Conservation (phyloP, 2,329 filamentous ascomycete genomes). For the Cyphellophora attinorum region DNA sequence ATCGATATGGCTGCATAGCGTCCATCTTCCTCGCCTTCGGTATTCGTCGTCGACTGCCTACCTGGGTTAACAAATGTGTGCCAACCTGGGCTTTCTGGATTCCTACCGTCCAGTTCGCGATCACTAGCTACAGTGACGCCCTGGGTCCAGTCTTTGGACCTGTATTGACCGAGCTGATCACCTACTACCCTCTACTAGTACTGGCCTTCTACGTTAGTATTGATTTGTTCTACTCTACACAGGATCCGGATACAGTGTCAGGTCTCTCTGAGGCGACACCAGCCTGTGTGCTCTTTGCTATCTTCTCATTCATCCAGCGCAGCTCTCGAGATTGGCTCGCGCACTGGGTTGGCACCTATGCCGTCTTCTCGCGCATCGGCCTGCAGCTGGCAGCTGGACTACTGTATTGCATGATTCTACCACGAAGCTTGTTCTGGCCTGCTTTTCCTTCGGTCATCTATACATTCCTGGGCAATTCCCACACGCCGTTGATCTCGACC, state of each 20-base stretch:
- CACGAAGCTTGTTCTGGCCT: slow-evolving; percentile 58
- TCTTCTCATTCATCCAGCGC: slow-evolving; percentile 46
- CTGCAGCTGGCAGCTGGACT: slow-evolving; percentile 59
- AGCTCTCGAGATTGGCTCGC: slow-evolving; percentile 31
- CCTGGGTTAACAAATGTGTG: slow-evolving; percentile 38
- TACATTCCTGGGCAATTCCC: slow-evolving; percentile 62
- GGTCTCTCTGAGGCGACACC: slow-evolving; percentile 48
- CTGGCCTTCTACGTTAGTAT: slow-evolving; percentile 56
- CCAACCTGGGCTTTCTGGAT: slow-evolving; percentile 68
- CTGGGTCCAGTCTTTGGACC: slow-evolving; percentile 67
- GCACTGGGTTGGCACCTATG: slow-evolving; percentile 48
- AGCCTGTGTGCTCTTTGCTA: slow-evolving; percentile 55
- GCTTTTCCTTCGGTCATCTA: slow-evolving; percentile 58
- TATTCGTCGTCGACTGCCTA: slow-evolving; percentile 41
- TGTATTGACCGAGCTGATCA: slow-evolving; percentile 61
- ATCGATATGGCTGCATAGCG: slow-evolving; percentile 55
- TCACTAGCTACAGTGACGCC: slow-evolving; percentile 56
- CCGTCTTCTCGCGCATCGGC: slow-evolving; percentile 61
- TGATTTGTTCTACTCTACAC: slow-evolving; percentile 47
- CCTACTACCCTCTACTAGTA: slow-evolving; percentile 59
- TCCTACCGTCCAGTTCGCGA: slow-evolving; percentile 60
- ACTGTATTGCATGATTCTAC: slow-evolving; percentile 56
- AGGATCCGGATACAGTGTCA: slow-evolving; percentile 45
- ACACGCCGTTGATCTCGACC: slow-evolving; percentile 54
- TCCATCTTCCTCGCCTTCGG: slow-evolving; percentile 65